These are phyloP conservation scores for Coemansia sp. DNA, from an alignment of 371 early-diverging fungal species.

Conservation along the genomic window DNA sequence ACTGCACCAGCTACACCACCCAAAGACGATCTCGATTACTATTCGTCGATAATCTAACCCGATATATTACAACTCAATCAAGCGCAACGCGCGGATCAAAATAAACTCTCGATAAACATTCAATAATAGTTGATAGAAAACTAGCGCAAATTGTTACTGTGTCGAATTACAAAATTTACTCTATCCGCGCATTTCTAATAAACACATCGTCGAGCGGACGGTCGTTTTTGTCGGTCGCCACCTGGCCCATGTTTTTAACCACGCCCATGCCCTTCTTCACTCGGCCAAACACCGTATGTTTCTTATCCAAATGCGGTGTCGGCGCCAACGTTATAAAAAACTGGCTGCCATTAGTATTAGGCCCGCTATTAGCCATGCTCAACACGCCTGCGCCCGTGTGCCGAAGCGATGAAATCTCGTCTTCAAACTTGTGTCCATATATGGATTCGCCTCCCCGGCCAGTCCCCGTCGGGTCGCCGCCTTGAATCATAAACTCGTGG, in stretches of 20 bases:
- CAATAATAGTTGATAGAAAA: too few species aligned
- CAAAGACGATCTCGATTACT: not conserved
- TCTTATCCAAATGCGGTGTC: conserved; percentile 93
- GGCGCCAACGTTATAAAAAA: conserved; percentile 66
- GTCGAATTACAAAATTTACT: not conserved
- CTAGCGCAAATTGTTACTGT: too few species aligned
- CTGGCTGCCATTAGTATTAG: conserved; percentile 81
- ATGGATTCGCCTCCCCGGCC: conserved; percentile 89
- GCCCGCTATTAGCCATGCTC: conserved; percentile 88
- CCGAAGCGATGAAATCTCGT: conserved; percentile 92
- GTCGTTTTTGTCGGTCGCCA: conserved; percentile 33
- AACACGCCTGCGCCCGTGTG: conserved; percentile 88
- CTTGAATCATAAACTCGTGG: conserved; percentile 88
- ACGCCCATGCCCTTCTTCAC: conserved; percentile 83
- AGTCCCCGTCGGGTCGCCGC: conserved; percentile 94
- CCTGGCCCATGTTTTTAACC: conserved; percentile 72
- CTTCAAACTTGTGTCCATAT: conserved; percentile 80
- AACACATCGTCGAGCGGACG: conserved; percentile 27
- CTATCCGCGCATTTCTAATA: conserved; percentile 12
- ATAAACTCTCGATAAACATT: too few species aligned
- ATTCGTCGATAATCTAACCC: not conserved
- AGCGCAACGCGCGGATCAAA: too few species aligned
- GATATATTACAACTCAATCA: too few species aligned
- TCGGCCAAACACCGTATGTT: conserved; percentile 98
- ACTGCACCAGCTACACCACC: not conserved